phyloP scores from a whole-genome alignment of 192 early-diverging fungal species.

The Gryganskiella cystojenkinii region DNA sequence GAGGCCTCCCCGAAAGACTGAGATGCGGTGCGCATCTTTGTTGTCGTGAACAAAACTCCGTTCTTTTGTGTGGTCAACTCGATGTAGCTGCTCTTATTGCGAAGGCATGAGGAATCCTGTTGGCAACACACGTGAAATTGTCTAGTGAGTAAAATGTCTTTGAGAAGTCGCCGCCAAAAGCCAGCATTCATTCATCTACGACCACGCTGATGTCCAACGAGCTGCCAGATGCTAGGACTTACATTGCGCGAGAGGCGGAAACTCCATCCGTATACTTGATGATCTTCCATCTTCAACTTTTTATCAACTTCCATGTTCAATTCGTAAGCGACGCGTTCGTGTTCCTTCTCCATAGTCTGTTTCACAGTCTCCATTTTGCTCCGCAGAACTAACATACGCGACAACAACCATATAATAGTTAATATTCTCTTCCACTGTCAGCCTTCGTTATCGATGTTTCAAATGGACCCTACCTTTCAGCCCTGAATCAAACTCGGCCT shows the following conservation, averaged over 20 bases:
- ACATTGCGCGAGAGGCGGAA: constrained; percentile 80
- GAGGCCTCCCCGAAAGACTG: constrained; percentile 68
- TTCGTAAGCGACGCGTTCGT: constrained; percentile 64
- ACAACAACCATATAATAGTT: background rate
- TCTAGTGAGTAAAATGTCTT: too few relatives aligned
- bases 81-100: constrained; percentile 77
- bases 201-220: too few relatives aligned
- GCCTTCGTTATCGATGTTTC: background rate
- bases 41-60: constrained; percentile 90
- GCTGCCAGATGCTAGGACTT: background rate
- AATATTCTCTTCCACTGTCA: too few relatives aligned
- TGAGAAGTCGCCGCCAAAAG: too few relatives aligned
- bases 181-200: background rate
- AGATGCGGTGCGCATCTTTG: constrained; percentile 71
- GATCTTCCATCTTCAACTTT: constrained; percentile 92
- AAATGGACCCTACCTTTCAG: constrained; percentile 68
- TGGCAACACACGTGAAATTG: constrained; percentile 8
- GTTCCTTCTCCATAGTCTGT: constrained; percentile 37
- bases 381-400: constrained; percentile 19
- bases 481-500: constrained; percentile 82
- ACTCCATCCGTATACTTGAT: constrained; percentile 84
- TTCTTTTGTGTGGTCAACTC: constrained; percentile 91
- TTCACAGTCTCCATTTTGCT: constrained; percentile 39
- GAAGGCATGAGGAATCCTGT: constrained; percentile 74
- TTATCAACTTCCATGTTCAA: constrained; percentile 85